Evolutionary conservation across 768 basidiomycete species (phyloP).

Genomic region (Phylloporus arenicola): DNA sequence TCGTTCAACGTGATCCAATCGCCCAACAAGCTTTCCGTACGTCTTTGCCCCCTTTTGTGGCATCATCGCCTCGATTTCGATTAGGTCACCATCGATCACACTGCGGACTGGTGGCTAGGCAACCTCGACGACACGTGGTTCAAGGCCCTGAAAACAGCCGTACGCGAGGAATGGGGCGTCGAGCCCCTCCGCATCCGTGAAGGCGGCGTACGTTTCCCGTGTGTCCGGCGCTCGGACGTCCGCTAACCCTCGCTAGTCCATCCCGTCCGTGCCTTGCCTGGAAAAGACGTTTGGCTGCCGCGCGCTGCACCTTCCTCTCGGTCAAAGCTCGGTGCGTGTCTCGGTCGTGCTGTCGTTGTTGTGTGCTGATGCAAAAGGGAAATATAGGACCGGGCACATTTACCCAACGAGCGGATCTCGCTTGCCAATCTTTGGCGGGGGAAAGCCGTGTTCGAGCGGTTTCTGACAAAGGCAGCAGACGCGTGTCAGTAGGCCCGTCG

Average conservation of each 20-base stretch:
- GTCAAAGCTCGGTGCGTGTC: constrained; percentile 72
- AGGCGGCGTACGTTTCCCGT: constrained; percentile 65
- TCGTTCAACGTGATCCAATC: constrained; percentile 60
- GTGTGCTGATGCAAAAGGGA: neutral
- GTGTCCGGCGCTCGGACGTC: neutral
- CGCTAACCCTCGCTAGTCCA: constrained; percentile 50
- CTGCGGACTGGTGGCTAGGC: constrained; percentile 96
- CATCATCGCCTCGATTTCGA: too few species aligned
- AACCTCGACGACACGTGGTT: constrained; percentile 83
- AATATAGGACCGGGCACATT: constrained; percentile 79
- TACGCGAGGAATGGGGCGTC: constrained; percentile 82
- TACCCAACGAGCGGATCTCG: constrained; percentile 90
- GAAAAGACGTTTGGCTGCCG: constrained; percentile 89
- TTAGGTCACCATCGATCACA: constrained; percentile 74
- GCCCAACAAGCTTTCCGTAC: constrained; percentile 68
- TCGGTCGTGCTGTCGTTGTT: neutral
- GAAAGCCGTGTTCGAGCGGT: constrained; percentile 71
- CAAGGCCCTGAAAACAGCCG: constrained; percentile 74
- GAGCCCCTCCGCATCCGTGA: constrained; percentile 86
- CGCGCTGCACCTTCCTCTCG: constrained; percentile 91
- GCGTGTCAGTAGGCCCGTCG: neutral
- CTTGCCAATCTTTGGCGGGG: constrained; percentile 75
- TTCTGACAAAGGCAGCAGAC: constrained; percentile 52
- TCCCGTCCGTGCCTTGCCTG: constrained; percentile 89
- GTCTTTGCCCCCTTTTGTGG: neutral